Evolutionary conservation across 140 eudicot genomes (phyloP).

Genomic region (Senecio squalidus): DNA sequence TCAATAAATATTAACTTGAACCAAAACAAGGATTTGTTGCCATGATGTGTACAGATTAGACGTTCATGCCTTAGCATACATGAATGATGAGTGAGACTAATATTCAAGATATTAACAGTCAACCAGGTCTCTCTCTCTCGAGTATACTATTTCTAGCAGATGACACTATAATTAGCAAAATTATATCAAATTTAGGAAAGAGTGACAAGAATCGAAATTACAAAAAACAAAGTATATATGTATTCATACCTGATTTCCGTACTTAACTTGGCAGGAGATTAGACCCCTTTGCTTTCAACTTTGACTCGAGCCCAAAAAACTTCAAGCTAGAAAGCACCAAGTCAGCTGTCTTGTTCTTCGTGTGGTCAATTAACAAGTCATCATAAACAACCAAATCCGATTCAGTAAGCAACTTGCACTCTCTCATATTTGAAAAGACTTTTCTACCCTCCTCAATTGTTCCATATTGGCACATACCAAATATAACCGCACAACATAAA

Average conservation of each 20-base stretch:
- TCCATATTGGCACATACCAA: slow-evolving; percentile 83
- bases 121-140: not conserved
- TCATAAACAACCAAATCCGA: slow-evolving; percentile 68
- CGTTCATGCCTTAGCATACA: not conserved
- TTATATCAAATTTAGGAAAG: no score
- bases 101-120: not conserved
- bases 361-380: slow-evolving; percentile 76
- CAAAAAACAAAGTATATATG: not conserved
- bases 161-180: no score
- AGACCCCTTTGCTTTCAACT: slow-evolving; percentile 73
- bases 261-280: slow-evolving; percentile 44
- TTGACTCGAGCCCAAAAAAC: slow-evolving; percentile 80
- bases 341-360: slow-evolving; percentile 81
- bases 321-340: slow-evolving; percentile 74
- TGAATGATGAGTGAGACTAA: not conserved
- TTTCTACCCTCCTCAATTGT: slow-evolving; percentile 84
- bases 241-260: slow-evolving; percentile 22
- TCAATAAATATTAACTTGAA: no score
- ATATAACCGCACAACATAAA: slow-evolving; percentile 55
- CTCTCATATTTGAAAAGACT: slow-evolving; percentile 55
- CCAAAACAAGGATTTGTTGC: no score
- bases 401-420: slow-evolving; percentile 52
- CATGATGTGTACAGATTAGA: no score
- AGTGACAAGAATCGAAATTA: no score
- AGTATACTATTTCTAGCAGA: no score